Evolutionary conservation across 495 filamentous ascomycete species (phyloP), one percentile per base, ranked within the genome.

Genomic region (Pseudevernia furfuracea): DNA sequence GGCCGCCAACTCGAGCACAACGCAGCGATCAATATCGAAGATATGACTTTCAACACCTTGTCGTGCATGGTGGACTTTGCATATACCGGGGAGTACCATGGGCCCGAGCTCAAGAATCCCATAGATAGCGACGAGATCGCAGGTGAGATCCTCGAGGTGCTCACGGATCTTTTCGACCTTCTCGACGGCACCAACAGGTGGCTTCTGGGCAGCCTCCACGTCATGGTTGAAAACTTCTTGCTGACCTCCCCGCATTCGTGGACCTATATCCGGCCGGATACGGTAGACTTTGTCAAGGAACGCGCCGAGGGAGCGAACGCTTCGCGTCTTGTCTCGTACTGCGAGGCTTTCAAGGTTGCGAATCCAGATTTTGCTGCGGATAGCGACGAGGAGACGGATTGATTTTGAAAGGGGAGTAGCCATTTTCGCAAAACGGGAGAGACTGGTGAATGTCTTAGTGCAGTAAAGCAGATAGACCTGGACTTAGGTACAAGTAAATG

Each of bases 51-150:
- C 39, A 60, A 52, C n/a, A 72, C 72, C 5, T 43, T 75, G 0
- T 64, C 57, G 0, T 61, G 30, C 1, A 68, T 75, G 60, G 60
- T 75, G 25, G 60, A 71, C 23, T 74, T 70, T 36, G 73, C 73
- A 0, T 75, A 75, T 49, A 67, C 62, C 0, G 62, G 67, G 1
- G 38, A 67, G 23, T 61, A 69, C 49, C 49, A 66, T 0, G 65
- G 66, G 66, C 60, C 66, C 1, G 28, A 61, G 32, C 66, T 74
- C 2, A 23, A 44, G 25, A 28, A 62, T 21, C 34, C 53, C 0
- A 59, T 68, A 14, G 64, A 72, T 43, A 64, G 48, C 34, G 65
- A 68, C 7, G 49, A 61, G 38, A 64, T 64, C 17, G 65, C 63
- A 0, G 38, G 41, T 2, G 66, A 66, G 48, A 52, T 52, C 44